Evolutionary conservation across 345 rosid genomes (phyloP).

Genomic region (Brassica rapa): DNA sequence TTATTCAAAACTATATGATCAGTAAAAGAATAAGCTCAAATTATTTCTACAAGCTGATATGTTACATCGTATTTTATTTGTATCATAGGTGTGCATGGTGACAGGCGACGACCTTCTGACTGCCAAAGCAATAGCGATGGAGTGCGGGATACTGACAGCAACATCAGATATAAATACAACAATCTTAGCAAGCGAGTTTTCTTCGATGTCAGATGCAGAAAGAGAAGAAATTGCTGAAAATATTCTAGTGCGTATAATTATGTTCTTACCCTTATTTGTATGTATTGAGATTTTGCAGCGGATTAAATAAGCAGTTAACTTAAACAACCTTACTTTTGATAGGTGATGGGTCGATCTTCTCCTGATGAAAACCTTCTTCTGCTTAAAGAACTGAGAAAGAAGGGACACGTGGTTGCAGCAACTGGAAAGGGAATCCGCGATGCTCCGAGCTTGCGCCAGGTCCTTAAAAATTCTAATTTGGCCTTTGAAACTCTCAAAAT

Average conservation of each 20-base stretch:
- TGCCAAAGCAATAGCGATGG: background rate
- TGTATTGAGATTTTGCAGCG: constrained; percentile 1
- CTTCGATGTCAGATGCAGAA: background rate
- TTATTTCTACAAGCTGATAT: background rate
- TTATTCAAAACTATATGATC: background rate
- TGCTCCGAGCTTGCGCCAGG: background rate
- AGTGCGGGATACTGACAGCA: constrained; percentile 2
- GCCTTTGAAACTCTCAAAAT: background rate
- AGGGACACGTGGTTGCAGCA: constrained; percentile 4
- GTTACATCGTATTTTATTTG: background rate
- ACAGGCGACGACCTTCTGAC: constrained; percentile 10
- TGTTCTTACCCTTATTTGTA: background rate
- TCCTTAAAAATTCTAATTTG: background rate
- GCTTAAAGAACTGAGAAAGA: background rate
- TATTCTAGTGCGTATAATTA: background rate
- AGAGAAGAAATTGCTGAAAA: background rate
- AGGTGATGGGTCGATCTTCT: constrained; percentile 12
- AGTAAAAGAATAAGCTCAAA: background rate
- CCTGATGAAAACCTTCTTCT: background rate
- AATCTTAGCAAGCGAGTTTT: background rate
- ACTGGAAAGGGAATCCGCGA: constrained; percentile 4
- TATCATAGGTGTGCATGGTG: constrained; percentile 7
- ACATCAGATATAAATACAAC: background rate
- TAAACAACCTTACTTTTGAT: background rate
- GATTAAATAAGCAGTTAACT: background rate